Conservation (phyloP, 768 basidiomycete genomes). For the Pleurotus tuber-regium region DNA sequence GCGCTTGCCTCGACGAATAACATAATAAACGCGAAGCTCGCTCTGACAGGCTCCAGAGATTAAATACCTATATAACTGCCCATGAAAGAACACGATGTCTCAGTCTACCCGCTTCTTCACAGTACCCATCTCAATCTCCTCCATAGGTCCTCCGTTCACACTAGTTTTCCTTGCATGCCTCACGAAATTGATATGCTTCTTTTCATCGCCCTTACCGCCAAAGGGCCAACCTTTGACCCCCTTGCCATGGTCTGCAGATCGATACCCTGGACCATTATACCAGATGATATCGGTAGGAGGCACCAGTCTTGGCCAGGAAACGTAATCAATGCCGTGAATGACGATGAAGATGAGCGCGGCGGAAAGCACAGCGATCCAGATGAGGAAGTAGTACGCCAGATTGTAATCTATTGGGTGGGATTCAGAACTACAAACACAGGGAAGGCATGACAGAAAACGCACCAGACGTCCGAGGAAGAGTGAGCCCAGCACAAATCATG, state of each 20-base stretch:
- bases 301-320: conserved; percentile 88
- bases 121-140: conserved; percentile 78
- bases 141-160: conserved; percentile 44
- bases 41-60: no score
- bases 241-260: conserved; percentile 73
- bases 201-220: neutral
- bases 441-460: conserved; percentile 24
- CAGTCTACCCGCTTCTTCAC: conserved; percentile 77
- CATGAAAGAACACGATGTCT: conserved; percentile 15
- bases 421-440: conserved; percentile 8
- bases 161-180: conserved; percentile 36
- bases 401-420: conserved; percentile 66
- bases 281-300: conserved; percentile 82
- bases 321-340: conserved; percentile 90
- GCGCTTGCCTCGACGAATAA: no score
- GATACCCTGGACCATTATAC: conserved; percentile 87
- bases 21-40: no score
- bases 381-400: conserved; percentile 76
- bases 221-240: conserved; percentile 42
- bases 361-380: conserved; percentile 71
- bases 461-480: conserved; percentile 87
- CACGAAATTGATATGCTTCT: conserved; percentile 27
- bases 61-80: no score
- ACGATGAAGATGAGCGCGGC: conserved; percentile 70
- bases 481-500: conserved; percentile 85